Percentiles rank a stretch among this genome's conserved stretches.
Evolutionary conservation across 2,329 filamentous ascomycete genomes (phyloP).

Genomic region (Claviceps lovelessii): DNA sequence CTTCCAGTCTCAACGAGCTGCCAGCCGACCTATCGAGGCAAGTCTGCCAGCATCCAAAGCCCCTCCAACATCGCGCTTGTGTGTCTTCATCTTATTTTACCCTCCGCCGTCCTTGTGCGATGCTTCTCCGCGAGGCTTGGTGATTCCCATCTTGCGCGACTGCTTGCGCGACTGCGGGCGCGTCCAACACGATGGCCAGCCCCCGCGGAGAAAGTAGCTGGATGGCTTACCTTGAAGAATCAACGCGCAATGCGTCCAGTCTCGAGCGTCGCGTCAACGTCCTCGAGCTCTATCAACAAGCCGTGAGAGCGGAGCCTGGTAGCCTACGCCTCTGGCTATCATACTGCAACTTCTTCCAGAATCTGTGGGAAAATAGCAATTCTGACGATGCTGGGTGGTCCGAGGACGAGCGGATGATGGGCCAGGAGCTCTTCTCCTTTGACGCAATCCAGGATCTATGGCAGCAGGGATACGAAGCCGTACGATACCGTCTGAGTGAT

Average conservation of each 20-base stretch:
- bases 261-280: slow-evolving; percentile 54
- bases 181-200: slow-evolving; percentile 27
- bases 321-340: slow-evolving; percentile 62
- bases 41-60: background rate
- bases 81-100: background rate
- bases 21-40: background rate
- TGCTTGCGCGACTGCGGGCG: background rate
- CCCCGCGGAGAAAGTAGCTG: slow-evolving; percentile 65
- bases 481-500: slow-evolving; percentile 60
- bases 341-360: slow-evolving; percentile 67
- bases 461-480: slow-evolving; percentile 56
- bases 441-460: slow-evolving; percentile 53
- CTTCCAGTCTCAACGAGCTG: background rate
- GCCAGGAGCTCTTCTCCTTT: slow-evolving; percentile 57
- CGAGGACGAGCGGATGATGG: slow-evolving; percentile 54
- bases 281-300: slow-evolving; percentile 58
- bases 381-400: slow-evolving; percentile 39
- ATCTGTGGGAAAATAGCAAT: slow-evolving; percentile 51
- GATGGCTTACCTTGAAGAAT: slow-evolving; percentile 64
- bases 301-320: slow-evolving; percentile 55
- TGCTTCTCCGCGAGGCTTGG: background rate
- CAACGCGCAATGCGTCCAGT: slow-evolving; percentile 43
- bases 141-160: background rate
- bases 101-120: background rate
- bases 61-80: background rate